phyloP scores from a whole-genome alignment of 345 rosid species.

The Euphorbia lathyris region DNA sequence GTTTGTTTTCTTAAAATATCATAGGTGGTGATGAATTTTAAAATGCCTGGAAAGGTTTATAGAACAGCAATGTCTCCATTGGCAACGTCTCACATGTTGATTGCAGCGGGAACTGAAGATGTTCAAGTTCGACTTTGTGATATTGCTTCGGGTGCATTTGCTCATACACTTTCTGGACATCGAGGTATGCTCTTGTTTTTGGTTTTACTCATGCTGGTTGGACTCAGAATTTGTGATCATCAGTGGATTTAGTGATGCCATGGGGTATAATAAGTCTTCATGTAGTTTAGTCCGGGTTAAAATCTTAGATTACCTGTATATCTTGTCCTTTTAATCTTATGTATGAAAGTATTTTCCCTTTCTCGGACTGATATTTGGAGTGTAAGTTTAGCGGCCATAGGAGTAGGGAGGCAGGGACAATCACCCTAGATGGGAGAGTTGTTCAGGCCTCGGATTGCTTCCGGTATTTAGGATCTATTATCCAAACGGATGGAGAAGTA shows the following conservation, averaged over 20 bases:
- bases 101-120: slow-evolving; percentile 94
- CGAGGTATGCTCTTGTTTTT: slow-evolving; percentile 53
- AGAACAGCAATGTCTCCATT: slow-evolving; percentile 84
- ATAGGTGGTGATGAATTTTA: slow-evolving; percentile 76
- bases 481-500: no score
- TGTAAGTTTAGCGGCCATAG: no score
- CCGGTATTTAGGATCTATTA: no score
- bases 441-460: no score
- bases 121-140: slow-evolving; percentile 97
- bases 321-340: not conserved
- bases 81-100: slow-evolving; percentile 82
- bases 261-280: not conserved
- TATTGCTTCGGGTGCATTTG: slow-evolving; percentile 82
- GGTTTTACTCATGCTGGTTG: not conserved
- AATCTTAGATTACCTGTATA: not conserved
- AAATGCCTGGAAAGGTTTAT: slow-evolving; percentile 95
- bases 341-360: not conserved
- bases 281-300: not conserved
- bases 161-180: slow-evolving; percentile 94
- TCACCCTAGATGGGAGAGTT: no score
- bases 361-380: not conserved
- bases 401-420: no score
- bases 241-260: not conserved
- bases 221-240: not conserved
- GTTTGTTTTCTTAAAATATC: slow-evolving; percentile 11